Conservation (phyloP, 768 basidiomycete genomes). For the Tylopilus felleus region DNA sequence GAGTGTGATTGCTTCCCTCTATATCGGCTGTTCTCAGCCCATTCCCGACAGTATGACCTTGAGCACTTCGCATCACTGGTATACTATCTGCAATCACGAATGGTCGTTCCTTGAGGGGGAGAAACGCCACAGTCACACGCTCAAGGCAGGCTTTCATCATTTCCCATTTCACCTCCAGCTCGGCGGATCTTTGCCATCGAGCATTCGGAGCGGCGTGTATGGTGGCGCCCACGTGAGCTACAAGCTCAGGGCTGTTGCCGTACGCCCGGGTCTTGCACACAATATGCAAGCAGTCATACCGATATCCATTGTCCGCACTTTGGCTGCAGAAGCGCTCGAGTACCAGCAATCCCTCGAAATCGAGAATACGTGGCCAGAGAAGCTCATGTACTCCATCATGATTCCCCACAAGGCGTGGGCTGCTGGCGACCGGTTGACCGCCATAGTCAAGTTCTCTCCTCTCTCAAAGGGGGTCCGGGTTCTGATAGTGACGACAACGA, state of each 20-base stretch:
- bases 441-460: constrained; percentile 83
- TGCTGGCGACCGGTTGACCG: constrained; percentile 79
- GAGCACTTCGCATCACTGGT: constrained; percentile 43
- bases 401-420: constrained; percentile 96
- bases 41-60: constrained; percentile 17
- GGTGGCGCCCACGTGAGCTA: constrained; percentile 75
- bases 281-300: constrained; percentile 62
- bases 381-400: constrained; percentile 93
- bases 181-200: constrained; percentile 82
- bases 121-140: constrained; percentile 74
- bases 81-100: constrained; percentile 74
- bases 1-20: constrained; percentile 27
- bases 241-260: constrained; percentile 84
- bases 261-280: constrained; percentile 67
- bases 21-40: background rate
- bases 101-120: constrained; percentile 92
- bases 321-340: constrained; percentile 81
- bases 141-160: constrained; percentile 92
- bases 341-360: constrained; percentile 95
- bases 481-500: constrained; percentile 56
- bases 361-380: constrained; percentile 96
- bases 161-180: constrained; percentile 91
- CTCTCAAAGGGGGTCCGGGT: constrained; percentile 81
- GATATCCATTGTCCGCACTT: constrained; percentile 69
- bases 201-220: constrained; percentile 50